Conservation (phyloP, 768 basidiomycete species). For the Tricholoma matsutake region DNA sequence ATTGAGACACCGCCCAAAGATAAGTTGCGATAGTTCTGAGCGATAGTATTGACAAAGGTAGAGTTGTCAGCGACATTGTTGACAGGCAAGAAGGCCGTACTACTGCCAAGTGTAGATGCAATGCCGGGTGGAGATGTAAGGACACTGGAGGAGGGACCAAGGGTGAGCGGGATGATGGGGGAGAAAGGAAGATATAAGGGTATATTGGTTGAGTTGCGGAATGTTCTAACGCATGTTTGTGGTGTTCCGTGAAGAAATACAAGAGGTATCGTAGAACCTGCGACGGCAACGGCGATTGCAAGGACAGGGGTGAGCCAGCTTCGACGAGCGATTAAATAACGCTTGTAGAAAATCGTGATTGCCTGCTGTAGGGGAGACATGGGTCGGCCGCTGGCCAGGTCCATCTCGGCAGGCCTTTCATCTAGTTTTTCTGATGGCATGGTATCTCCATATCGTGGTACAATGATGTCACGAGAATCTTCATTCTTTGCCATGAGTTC, state of each 20-base stretch:
- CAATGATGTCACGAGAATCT: slow-evolving; percentile 18
- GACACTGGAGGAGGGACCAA: slow-evolving; percentile 32
- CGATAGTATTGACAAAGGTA: slow-evolving; percentile 55
- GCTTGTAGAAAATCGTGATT: slow-evolving; percentile 71
- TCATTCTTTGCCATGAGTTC: slow-evolving; percentile 56
- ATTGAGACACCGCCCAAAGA: slow-evolving; percentile 68
- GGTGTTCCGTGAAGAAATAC: slow-evolving; percentile 54
- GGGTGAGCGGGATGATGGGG: slow-evolving; percentile 31
- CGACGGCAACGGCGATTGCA: slow-evolving; percentile 49
- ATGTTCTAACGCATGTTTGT: slow-evolving; percentile 47
- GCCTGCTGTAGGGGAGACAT: slow-evolving; percentile 63
- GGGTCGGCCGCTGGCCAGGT: slow-evolving; percentile 49
- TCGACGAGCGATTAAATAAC: slow-evolving; percentile 56
- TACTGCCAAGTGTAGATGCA: slow-evolving; percentile 42
- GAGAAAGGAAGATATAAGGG: slow-evolving; percentile 58
- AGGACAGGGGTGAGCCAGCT: slow-evolving; percentile 69
- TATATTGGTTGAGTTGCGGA: slow-evolving; percentile 32
- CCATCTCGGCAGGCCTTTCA: slow-evolving; percentile 24
- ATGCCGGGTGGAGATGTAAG: slow-evolving; percentile 56
- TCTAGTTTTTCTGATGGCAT: slow-evolving; percentile 6
- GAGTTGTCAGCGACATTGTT: slow-evolving; percentile 50
- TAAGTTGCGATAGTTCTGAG: slow-evolving; percentile 50
- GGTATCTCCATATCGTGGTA: slow-evolving; percentile 12
- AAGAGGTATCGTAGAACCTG: slow-evolving; percentile 65
- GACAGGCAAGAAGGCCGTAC: slow-evolving; percentile 31